Base-by-base conservation (phyloP, 768 basidiomycete species). In the Dacryopinax spathularia region DNA sequence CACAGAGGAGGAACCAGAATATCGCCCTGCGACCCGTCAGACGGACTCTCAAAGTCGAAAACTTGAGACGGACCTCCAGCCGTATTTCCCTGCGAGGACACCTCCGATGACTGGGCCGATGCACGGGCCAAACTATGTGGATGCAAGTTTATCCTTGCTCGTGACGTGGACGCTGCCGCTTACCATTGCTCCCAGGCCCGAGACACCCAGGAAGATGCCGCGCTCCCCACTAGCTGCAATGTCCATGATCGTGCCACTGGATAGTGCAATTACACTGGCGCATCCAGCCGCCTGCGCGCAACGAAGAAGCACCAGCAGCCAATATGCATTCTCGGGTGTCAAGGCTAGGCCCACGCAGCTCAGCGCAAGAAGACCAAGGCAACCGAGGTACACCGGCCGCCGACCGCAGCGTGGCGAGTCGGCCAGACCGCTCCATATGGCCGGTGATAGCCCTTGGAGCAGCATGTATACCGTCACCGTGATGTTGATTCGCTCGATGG, bases 201-300 rank as follows among this genome's bases (percentile, higher is more conserved):
- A 88, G 6, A 88, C 61, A 1, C 89, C 90, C 63, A 84, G 80
- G 73, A 85, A 89, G 7, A 83, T 81, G 15, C 87, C 91, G 34
- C 90, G 77, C 73, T 92, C 89, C 35, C 80, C 79, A 0, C 81
- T 83, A 1, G 80, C 80, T 6, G 88, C 81, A 29, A 94, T 86
- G 70, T 94, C 91, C 1, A 83, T 82, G 63, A 94, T 81, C 5
- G 88, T 83, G 2, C 91, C 91, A 34, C 85, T 83, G 82, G 88
- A 87, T 22, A 91, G 75, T 0, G 88, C 88, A 65, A 89, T 78
- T 0, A 87, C 88, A 64, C 87, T 88, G 0, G 48, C 48, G 29
- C 48, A 56, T 29, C 48, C 48, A 6, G 48, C 48, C 5, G 48
- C 48, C 22, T 74, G 73, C 7, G 72, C n/a, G 34, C 67, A 68